Evolutionary conservation across 2,329 filamentous ascomycete species (phyloP), one percentile per base, ranked within the genome.

Genomic region (Talaromyces sp.): DNA sequence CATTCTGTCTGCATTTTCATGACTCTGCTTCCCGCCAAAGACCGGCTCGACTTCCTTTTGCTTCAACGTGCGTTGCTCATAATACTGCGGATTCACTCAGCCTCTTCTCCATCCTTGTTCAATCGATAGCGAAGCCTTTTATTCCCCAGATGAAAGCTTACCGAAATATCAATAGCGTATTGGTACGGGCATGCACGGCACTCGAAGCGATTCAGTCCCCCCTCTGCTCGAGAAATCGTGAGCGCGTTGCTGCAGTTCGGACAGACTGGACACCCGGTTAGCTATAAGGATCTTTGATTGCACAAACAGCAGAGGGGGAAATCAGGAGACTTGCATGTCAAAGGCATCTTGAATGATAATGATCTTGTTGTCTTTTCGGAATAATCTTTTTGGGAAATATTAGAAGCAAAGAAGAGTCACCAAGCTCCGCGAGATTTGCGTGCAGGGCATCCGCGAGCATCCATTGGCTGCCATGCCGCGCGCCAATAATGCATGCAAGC

Each of bases 141-240:
- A 6, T n/a, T n/a, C 26, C 26, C 17, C 49, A 4, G 11, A 11
- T n/a, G 9, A 24, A 46, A 53, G 29, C 59, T 52, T 56, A 61
- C 59, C 31, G 27, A 86, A 69, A 88, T 84, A 66, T 88, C 87
- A 70, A 98, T 88, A 61, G 89, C 81, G 76, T 91, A 92, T 74
- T 96, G 88, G 80, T 96, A 99, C 4, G 95, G 93, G 69, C 95
- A 99, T 61, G 92, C 96, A 61, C 91, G 90, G 80, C 95, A 99
- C 77, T 96, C 91, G 76, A 98, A 91, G 61, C 92, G 89, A 80
- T 97, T 97, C 57, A 77, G 71, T 2, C 78, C 79, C 68, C 68
- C 17, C 10, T 76, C 72, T 2, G 71, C 71, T 55, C 75, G 74
- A 50, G 77, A 76, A 56, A 81, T 77, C 13, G 78, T 80, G 59